Evolutionary conservation across 768 basidiomycete genomes (phyloP), one percentile per base, ranked within the genome.

Genomic region (Brasilioporus rufonigricans): DNA sequence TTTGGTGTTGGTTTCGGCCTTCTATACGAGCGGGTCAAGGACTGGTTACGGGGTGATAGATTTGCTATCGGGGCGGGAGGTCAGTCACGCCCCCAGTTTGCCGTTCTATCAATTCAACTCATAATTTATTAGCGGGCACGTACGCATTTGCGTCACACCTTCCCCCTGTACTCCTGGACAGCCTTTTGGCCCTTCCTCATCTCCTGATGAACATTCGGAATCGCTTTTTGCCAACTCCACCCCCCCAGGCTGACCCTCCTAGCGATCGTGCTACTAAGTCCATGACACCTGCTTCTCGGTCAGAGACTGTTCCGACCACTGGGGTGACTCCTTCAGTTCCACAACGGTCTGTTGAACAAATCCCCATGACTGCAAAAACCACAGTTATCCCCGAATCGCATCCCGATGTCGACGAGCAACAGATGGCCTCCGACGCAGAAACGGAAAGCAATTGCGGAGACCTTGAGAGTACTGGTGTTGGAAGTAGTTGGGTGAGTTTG

Each of bases 31-130:
- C 73, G 75, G 40, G 31, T 82, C 24, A 74, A 75, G 52, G 79
- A 83, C 58, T 83, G 83, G 78, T 61, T 86, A 26, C 77, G 80
- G 31, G 89, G 90, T 2, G 81, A 89, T 50, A 71, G 88, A 35
- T 81, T 89, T 63, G 80, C 83, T 19, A 73, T 93, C 52, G 91
- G 91, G 53, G 86, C 91, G 48, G 91, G 91, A 70, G 89, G 90
- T 92, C 64, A 62, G 81, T 71, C 19, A 0, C 24, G 21, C 50
- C 44, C 29, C 31, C 24, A 36, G 24, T 27, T 18, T 38, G 29
- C 43, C 32, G 45, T 45, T 57, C 23, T 12, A n/a, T 48, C 39
- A 44, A 9, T 44, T 48, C 39, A 56, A 60, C 24, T 26, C 40
- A 53, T 67, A 12, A 19, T 61, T 48, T 58, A 44, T n/a, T 61